Base-by-base conservation (phyloP, 768 basidiomycete species). In the Amanita brunnescens region DNA sequence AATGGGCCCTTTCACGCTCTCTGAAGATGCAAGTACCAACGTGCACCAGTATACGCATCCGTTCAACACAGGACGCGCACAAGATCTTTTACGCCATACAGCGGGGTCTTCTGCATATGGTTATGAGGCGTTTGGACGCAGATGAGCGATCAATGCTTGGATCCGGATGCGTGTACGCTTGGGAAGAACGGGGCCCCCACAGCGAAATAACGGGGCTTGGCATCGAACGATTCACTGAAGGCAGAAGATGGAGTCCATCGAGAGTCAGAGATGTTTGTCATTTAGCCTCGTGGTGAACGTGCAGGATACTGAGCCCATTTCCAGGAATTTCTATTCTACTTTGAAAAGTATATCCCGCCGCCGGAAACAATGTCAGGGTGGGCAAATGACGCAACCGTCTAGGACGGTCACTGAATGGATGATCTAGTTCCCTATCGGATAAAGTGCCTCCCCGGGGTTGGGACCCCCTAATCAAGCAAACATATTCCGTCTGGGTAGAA, bases 221-320 rank as follows among this genome's bases (percentile, higher is more conserved):
- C 26, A 91, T 91, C 61, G 89, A 91, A 61, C 77, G 88, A 24
- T 91, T 88, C 66, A 91, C 88, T 3, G 88, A 91, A 63, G 88
- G 88, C 20, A 76, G 83, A 59, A 76, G 83, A 56, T 91, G 88
- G 88, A 85, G 84, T 37, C 82, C 88, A 35, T 88, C 86, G 44
- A 80, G 88, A 50, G 87, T 91, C 52, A 78, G 88, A 65, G 88
- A 91, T 64, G 87, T 86, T 60, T 54, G 82, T 61, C 34, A 48
- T 51, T 53, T 48, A 47, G 51, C 44, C 47, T 14, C 26, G 51
- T 53, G 18, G 24, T 38, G 42, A 55, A 32, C 40, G 21, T 46
- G 37, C 40, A 34, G 53, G 21, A 58, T 50, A 38, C 45, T 55
- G 46, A 54, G 49, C 50, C 54, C 42, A 51, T 55, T 7, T 20